Evolutionary conservation across 129 eudicot genomes (phyloP), one percentile per base, ranked within the genome.

Genomic region (Dittrichia graveolens): DNA sequence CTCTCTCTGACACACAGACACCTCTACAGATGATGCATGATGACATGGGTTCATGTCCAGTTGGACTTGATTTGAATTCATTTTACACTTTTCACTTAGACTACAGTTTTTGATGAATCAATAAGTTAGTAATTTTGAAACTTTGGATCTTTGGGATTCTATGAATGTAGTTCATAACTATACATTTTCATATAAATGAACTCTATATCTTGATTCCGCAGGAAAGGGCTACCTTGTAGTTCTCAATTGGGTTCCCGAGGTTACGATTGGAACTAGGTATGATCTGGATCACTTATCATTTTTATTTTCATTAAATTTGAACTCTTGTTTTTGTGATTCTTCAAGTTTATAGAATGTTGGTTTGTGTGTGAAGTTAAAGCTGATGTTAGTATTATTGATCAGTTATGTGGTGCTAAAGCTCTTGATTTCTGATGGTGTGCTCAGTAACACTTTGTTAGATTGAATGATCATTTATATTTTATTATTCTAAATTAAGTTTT

Each of bases 151-250:
- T 16, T 16, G 41, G 61, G 38, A 24, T 24, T 73, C 69, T 5
- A 12, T 61, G 44, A 49, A 61, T 56, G 55, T 42, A 42, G 55
- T 42, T 18, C 15, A 45, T 2, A 8, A 13, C 11, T 45, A 8
- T 67, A 48, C 3, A 60, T 40, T 53, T 40, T 3, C 34, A 10
- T 47, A 71, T 13, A 55, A 52, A 8, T 74, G 15, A 64, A 53
- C 63, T 44, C 64, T 5, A 5, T n/a, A 43, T 44, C 18, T 50
- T 66, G 31, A 56, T 8, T 48, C 55, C 56, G 80, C 80, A 75
- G 80, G 45, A 56, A 66, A 56, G n/a, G 24, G 54, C 7, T 52
- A n/a, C 38, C 54, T 64, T 8, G 56, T 75, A 75, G 49, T 65
- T 65, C 13, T 24, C 56, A 66, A 44, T 35, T 64, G 44, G 35